Base-by-base conservation (phyloP, 176 grass and related monocot species). In the Paspalum notatum region DNA sequence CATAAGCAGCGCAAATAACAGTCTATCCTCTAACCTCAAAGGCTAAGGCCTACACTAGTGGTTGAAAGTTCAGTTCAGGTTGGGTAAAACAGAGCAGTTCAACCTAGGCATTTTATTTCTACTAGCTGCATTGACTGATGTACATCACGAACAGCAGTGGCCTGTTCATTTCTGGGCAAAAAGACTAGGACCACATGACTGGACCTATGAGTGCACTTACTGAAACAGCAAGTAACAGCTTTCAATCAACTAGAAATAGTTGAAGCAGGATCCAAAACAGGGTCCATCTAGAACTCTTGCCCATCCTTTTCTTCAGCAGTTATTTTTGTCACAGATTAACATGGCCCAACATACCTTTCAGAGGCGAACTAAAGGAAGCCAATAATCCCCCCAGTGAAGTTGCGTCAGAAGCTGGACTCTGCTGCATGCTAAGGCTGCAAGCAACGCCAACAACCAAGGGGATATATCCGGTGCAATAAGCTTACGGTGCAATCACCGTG, bases 361-460 rank as follows among this genome's bases (percentile, higher is more conserved):
- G 25, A 69, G 62, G 25, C 25, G 26, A 55, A 48, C 42, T 44
- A 85, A 73, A 17, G 56, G 17, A 47, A 32, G 74, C 66, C 32
- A 81, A 61, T 76, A 53, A 70, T 56, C 53, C 26, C 12, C n/a
- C 22, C 51, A 20, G 22, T 32, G 60, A 79, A 45, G 81, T 75
- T 80, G 49, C 86, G 51, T 80, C 60, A 67, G 37, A 44, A 67
- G 69, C 71, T 53, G 52, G 67, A 61, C 16, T 79, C 86, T 60
- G 46, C 49, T 51, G 60, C 53, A 51, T 22, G n/a, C n/a, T n/a
- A n/a, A n/a, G n/a, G n/a, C n/a, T n/a, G 44, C 71, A 75, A 32
- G 50, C 45, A 65, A 76, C 43, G 85, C 48, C 68, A 73, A 52
- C 58, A 61, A 12, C 58, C n/a, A n/a, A n/a, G n/a, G n/a, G n/a